Conservation (phyloP, 2,329 filamentous ascomycete species). For the Epicoccum sorghinum region DNA sequence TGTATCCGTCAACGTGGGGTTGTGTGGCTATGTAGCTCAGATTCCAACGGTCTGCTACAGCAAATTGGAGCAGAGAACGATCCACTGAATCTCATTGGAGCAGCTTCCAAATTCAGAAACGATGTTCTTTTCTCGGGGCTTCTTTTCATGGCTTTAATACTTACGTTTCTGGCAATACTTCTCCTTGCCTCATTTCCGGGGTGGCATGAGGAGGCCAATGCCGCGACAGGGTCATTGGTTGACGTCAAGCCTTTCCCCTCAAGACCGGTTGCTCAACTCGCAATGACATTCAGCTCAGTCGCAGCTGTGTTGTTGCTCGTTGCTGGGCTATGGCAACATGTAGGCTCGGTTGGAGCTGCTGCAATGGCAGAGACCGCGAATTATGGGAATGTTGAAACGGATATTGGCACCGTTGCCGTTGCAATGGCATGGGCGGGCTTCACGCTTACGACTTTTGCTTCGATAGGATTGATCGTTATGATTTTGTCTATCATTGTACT, state of each 20-base stretch:
- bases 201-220: conserved; percentile 91
- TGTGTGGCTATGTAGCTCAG: conserved; percentile 95
- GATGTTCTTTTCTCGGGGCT: conserved; percentile 98
- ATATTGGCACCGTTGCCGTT: conserved; percentile 93
- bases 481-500: conserved; percentile 88
- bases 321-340: conserved; percentile 84
- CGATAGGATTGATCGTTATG: conserved; percentile 92
- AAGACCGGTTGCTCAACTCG: conserved; percentile 86
- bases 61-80: conserved; percentile 90
- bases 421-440: conserved; percentile 98
- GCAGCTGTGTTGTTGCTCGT: conserved; percentile 69
- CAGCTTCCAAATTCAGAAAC: conserved; percentile 97
- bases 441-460: conserved; percentile 88
- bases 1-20: conserved; percentile 91
- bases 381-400: conserved; percentile 83
- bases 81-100: conserved; percentile 94
- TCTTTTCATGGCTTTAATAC: conserved; percentile 98
- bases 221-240: conserved; percentile 74
- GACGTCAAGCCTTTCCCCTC: conserved; percentile 95
- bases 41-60: conserved; percentile 88
- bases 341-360: conserved; percentile 93
- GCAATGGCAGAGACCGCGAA: conserved; percentile 91
- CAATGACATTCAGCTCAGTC: conserved; percentile 86
- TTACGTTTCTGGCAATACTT: conserved; percentile 93
- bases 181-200: conserved; percentile 95